Conservation (phyloP, 176 grass and related monocot species). For the Aegilops speltoides region DNA sequence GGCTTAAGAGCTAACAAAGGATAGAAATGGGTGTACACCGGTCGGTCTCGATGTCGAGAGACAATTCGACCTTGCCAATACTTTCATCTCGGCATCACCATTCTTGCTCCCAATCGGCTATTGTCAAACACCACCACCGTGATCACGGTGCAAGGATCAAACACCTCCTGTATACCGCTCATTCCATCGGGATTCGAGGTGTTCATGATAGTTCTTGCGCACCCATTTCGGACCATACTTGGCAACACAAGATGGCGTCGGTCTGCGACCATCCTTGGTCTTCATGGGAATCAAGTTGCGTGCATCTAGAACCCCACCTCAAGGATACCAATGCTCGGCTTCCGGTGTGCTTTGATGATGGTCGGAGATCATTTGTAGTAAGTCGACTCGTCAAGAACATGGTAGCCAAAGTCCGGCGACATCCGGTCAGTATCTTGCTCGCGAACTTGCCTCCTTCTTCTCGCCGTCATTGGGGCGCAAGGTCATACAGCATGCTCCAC, state of each 20-base stretch:
- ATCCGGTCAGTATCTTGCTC: constrained; percentile 77
- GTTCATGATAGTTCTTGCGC: constrained; percentile 80
- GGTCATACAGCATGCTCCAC: constrained; percentile 65
- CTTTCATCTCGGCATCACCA: constrained; percentile 56
- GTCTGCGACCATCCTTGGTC: constrained; percentile 68
- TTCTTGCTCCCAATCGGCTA: constrained; percentile 53
- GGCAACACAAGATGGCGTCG: constrained; percentile 84
- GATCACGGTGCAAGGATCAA: constrained; percentile 88
- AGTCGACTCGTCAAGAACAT: constrained; percentile 92
- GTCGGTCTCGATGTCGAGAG: constrained; percentile 79
- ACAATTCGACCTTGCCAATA: constrained; percentile 94
- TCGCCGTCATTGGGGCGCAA: constrained; percentile 59
- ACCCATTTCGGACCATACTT: constrained; percentile 93
- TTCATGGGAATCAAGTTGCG: constrained; percentile 87
- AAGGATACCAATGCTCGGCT: constrained; percentile 81
- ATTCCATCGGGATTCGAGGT: constrained; percentile 84
- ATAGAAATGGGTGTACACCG: constrained; percentile 95
- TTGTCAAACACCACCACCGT: constrained; percentile 94
- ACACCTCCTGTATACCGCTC: constrained; percentile 99
- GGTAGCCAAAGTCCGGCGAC: constrained; percentile 75
- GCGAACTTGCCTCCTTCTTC: constrained; percentile 84
- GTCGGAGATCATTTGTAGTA: constrained; percentile 97
- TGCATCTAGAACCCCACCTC: constrained; percentile 78
- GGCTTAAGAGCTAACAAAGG: constrained; percentile 68
- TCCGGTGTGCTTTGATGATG: constrained; percentile 61